Conservation (phyloP, 768 basidiomycete species). For the Rubroboletus pulcherrimus region DNA sequence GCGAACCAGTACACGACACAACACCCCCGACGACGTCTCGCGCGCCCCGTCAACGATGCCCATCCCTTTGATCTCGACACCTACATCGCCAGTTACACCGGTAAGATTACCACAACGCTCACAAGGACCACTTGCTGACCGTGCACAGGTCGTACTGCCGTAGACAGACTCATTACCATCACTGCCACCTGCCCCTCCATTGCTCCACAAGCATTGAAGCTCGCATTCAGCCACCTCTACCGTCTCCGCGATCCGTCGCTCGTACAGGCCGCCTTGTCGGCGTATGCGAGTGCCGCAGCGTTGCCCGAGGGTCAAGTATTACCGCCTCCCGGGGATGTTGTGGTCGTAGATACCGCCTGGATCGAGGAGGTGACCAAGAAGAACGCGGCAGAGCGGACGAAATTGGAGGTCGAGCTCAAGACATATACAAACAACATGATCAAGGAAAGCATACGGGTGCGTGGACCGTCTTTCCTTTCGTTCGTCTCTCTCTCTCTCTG, state of each 20-base stretch:
- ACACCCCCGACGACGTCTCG: slow-evolving; percentile 16
- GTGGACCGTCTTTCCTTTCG: slow-evolving; percentile 12
- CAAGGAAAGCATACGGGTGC: slow-evolving; percentile 94
- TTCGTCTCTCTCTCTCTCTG: too few relatives aligned
- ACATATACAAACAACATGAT: slow-evolving; percentile 96
- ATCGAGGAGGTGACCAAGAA: slow-evolving; percentile 60
- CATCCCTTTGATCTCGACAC: slow-evolving; percentile 88
- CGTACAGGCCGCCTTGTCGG: slow-evolving; percentile 46
- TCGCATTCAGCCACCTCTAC: slow-evolving; percentile 61
- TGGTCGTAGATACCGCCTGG: slow-evolving; percentile 66
- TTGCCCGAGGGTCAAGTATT: slow-evolving; percentile 35
- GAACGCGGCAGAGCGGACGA: slow-evolving; percentile 72
- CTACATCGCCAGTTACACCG: slow-evolving; percentile 73
- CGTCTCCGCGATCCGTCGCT: slow-evolving; percentile 66
- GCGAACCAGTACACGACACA: slow-evolving; percentile 9
- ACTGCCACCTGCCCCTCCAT: slow-evolving; percentile 61
- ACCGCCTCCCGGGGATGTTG: slow-evolving; percentile 46
- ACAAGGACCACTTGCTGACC: not conserved
- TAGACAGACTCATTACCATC: slow-evolving; percentile 71
- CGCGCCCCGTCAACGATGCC: slow-evolving; percentile 62
- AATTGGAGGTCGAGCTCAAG: slow-evolving; percentile 91
- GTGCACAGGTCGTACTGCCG: slow-evolving; percentile 63
- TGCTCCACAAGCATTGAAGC: slow-evolving; percentile 67
- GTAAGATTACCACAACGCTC: slow-evolving; percentile 35
- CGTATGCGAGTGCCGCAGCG: slow-evolving; percentile 49